Conservation (phyloP, 345 rosid genomes). For the Gynandropsis gynandra region DNA sequence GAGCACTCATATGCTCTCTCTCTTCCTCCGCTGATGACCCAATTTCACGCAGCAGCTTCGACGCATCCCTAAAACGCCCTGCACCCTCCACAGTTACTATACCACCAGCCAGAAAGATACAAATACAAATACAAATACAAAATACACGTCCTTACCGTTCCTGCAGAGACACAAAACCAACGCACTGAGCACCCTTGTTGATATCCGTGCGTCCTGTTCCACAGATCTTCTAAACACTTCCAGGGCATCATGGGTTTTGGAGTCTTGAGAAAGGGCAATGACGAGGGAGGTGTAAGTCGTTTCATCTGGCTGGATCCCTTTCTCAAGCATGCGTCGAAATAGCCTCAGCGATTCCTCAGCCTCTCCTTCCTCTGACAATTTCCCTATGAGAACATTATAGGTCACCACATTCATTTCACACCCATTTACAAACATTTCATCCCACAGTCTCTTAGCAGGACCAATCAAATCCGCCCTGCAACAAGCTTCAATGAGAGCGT, state of each 20-base stretch:
- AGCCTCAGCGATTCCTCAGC: slow-evolving; percentile 63
- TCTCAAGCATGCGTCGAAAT: slow-evolving; percentile 61
- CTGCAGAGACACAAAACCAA: slow-evolving; percentile 46
- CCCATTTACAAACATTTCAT: slow-evolving; percentile 79
- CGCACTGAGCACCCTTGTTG: slow-evolving; percentile 32
- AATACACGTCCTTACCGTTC: slow-evolving; percentile 36
- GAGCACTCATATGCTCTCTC: slow-evolving; percentile 35
- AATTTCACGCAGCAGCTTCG: slow-evolving; percentile 32
- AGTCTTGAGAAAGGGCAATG: slow-evolving; percentile 60
- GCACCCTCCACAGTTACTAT: slow-evolving; percentile 13
- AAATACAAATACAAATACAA: not conserved
- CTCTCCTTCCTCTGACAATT: slow-evolving; percentile 59
- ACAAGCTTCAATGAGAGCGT: slow-evolving; percentile 71
- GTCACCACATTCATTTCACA: slow-evolving; percentile 57
- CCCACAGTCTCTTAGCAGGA: slow-evolving; percentile 92
- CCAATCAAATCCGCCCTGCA: slow-evolving; percentile 73
- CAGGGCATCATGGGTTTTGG: slow-evolving; percentile 46
- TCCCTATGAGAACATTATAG: slow-evolving; percentile 56
- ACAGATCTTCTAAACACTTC: slow-evolving; percentile 43
- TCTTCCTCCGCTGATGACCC: slow-evolving; percentile 21
- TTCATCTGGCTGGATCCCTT: slow-evolving; percentile 53
- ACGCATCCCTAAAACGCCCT: slow-evolving; percentile 46
- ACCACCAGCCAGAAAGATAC: slow-evolving; percentile 7
- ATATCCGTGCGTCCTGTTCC: slow-evolving; percentile 38
- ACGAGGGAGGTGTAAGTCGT: slow-evolving; percentile 47